Evolutionary conservation across 108 stramenopile species (phyloP).

Genomic region (Epipyxis sp.): DNA sequence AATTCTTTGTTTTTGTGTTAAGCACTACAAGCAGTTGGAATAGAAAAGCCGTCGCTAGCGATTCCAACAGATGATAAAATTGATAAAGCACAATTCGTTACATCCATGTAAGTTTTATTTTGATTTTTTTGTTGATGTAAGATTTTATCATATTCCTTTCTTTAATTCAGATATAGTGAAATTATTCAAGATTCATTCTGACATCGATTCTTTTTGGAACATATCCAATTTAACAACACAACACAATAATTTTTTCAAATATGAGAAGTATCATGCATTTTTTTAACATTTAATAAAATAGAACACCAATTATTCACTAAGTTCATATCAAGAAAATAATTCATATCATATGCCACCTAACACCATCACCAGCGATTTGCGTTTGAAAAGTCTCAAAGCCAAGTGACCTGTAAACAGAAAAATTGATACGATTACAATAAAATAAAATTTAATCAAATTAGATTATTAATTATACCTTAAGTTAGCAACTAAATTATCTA

Average conservation of each 20-base stretch:
- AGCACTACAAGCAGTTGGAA: constrained; percentile 2
- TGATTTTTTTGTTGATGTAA: too few relatives aligned
- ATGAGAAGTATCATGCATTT: too few relatives aligned
- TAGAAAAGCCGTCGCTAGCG: not conserved
- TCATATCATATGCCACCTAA: not conserved
- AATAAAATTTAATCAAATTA: not conserved
- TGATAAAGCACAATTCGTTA: not conserved
- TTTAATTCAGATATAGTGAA: too few relatives aligned
- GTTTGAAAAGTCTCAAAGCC: not conserved
- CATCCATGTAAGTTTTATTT: not conserved
- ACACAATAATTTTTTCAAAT: too few relatives aligned
- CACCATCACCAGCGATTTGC: not conserved
- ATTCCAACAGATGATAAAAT: not conserved
- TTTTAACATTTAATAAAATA: too few relatives aligned
- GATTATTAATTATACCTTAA: not conserved
- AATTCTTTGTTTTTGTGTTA: not conserved
- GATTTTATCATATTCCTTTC: too few relatives aligned
- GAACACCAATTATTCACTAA: too few relatives aligned
- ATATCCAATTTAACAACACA: too few relatives aligned
- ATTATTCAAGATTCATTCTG: too few relatives aligned
- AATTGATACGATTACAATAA: not conserved
- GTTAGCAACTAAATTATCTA: not conserved
- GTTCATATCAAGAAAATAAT: too few relatives aligned
- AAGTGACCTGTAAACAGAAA: not conserved
- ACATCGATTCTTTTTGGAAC: too few relatives aligned